These are phyloP conservation scores for Dillenia turbinata DNA, from an alignment of 164 flowering plant genomes.

Conservation along the genomic window DNA sequence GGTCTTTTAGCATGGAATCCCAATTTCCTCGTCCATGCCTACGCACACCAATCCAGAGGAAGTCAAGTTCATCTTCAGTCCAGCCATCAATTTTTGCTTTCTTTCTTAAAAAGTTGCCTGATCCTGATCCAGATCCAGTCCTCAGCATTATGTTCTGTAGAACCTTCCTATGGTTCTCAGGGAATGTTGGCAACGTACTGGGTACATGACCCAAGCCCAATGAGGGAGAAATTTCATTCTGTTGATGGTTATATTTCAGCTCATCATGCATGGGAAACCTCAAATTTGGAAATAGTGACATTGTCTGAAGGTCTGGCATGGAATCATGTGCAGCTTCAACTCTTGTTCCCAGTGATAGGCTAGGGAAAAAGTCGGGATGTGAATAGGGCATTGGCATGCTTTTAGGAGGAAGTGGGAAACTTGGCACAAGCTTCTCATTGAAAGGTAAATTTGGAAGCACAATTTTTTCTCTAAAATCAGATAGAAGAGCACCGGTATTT, in stretches of 20 bases:
- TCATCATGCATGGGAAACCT: conserved; percentile 42
- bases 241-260: conserved; percentile 36
- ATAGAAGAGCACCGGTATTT: conserved; percentile 26
- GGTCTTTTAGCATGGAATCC: conserved; percentile 80
- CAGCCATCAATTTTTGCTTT: conserved; percentile 64
- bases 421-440: conserved; percentile 46
- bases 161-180: conserved; percentile 86
- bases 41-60: conserved; percentile 97
- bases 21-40: conserved; percentile 93
- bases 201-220: conserved; percentile 62
- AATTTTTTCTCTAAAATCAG: conserved; percentile 55
- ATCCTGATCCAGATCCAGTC: conserved; percentile 58
- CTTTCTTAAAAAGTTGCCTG: conserved; percentile 42
- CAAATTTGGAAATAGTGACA: conserved; percentile 69
- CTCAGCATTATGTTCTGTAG: conserved; percentile 90
- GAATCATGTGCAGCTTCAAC: conserved; percentile 27
- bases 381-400: conserved; percentile 33
- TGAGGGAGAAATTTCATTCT: conserved; percentile 41
- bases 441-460: conserved; percentile 45
- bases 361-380: conserved; percentile 52
- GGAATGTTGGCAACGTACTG: conserved; percentile 49
- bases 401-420: conserved; percentile 41
- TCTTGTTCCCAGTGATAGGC: conserved; percentile 62
- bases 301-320: conserved; percentile 37
- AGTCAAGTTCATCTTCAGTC: conserved; percentile 98